Conservation (phyloP, 768 basidiomycete species). For the Lactifluus subvellereus region DNA sequence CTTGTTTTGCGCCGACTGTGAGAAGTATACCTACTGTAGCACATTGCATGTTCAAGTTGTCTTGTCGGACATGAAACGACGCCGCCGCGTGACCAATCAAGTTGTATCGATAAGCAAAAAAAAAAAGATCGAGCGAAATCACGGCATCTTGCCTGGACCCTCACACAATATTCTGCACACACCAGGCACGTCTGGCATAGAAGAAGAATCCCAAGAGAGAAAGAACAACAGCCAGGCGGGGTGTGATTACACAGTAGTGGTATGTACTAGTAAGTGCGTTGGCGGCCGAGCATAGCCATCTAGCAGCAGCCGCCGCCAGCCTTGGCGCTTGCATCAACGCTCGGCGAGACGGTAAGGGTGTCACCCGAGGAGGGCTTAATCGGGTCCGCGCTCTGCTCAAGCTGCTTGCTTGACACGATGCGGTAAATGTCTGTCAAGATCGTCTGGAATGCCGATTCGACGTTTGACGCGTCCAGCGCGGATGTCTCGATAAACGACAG, state of each 20-base stretch:
- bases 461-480: constrained; percentile 98
- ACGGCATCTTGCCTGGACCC: not conserved
- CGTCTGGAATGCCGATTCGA: constrained; percentile 95
- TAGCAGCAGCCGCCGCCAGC: constrained; percentile 64
- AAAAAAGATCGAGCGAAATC: not conserved
- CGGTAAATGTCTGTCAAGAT: constrained; percentile 97
- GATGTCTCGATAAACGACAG: constrained; percentile 98
- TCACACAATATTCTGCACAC: constrained; percentile 1
- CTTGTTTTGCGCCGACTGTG: not conserved
- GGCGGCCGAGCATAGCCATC: constrained; percentile 4
- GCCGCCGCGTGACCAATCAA: not conserved
- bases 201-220: constrained; percentile 1
- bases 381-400: constrained; percentile 76
- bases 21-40: constrained; percentile 15
- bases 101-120: not conserved
- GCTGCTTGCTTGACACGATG: constrained; percentile 91
- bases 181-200: constrained; percentile 5
- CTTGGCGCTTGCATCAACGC: constrained; percentile 53
- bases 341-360: constrained; percentile 81
- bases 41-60: not conserved
- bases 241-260: constrained; percentile 20
- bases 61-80: not conserved
- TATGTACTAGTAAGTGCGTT: constrained; percentile 17
- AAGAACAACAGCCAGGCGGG: constrained; percentile 14
- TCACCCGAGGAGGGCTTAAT: constrained; percentile 76